A percentile compares a stretch with the other conserved stretches of the same genome.
phyloP scores from a whole-genome alignment of 441 rosid species.

The Adansonia gregorii region DNA sequence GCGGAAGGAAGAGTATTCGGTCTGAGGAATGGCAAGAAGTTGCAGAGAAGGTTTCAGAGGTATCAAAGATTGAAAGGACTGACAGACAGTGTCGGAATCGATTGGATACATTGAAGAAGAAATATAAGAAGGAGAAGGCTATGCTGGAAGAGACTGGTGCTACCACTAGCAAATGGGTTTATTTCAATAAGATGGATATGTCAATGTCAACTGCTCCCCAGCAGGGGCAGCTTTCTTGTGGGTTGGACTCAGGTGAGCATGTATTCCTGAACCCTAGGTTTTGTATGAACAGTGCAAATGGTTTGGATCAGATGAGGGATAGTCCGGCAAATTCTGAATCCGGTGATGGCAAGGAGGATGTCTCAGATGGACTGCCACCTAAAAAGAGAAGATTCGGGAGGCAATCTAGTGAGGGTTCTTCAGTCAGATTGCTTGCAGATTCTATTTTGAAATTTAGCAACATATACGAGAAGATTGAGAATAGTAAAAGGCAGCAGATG shows the following conservation, averaged over 20 bases:
- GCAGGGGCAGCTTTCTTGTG: conserved; percentile 79
- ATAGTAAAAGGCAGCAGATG: conserved; percentile 76
- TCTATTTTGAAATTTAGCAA: conserved; percentile 77
- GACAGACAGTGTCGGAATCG: conserved; percentile 86
- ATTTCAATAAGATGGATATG: conserved; percentile 83
- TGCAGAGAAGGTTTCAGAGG: conserved; percentile 90
- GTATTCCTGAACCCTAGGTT: conserved; percentile 68
- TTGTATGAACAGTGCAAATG: conserved; percentile 68
- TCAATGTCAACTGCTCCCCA: conserved; percentile 71
- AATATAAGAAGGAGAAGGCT: conserved; percentile 82
- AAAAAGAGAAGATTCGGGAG: conserved; percentile 64
- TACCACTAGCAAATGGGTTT: conserved; percentile 69
- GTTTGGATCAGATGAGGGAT: conserved; percentile 85
- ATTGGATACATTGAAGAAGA: conserved; percentile 86
- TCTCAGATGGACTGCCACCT: conserved; percentile 72
- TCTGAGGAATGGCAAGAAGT: conserved; percentile 95
- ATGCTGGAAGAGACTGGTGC: conserved; percentile 45
- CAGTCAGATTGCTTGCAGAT: conserved; percentile 72
- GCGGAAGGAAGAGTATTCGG: conserved; percentile 85
- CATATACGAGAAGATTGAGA: conserved; percentile 91
- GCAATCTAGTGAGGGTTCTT: conserved; percentile 54
- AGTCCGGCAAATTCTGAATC: conserved; percentile 80
- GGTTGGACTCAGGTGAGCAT: conserved; percentile 84
- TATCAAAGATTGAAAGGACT: conserved; percentile 66
- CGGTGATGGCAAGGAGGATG: conserved; percentile 54